A percentile compares a stretch with the other conserved stretches of the same genome.
Evolutionary conservation across 2,329 filamentous ascomycete genomes (phyloP).

Genomic region (Aspergillus ibericus): DNA sequence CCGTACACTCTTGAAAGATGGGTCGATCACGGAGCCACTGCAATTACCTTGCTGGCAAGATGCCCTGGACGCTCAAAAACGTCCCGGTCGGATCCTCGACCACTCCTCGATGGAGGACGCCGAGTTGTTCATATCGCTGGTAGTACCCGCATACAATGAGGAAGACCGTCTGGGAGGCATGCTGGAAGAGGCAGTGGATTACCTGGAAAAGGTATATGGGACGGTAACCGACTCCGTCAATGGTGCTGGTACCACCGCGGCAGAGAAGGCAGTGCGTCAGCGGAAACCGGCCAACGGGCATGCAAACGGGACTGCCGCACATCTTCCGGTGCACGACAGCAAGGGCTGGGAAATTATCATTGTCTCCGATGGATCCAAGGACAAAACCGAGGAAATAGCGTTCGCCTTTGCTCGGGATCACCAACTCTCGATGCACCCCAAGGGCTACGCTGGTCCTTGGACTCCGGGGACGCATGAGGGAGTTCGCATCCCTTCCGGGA

Average conservation of each 20-base stretch:
- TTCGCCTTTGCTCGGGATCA: conserved; percentile 76
- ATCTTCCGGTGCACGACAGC: conserved; percentile 27
- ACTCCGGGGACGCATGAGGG: conserved; percentile 44
- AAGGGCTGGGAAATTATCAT: conserved; percentile 88
- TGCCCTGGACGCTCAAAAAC: conserved; percentile 64
- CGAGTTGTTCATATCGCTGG: conserved; percentile 83
- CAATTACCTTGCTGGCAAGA: conserved; percentile 86
- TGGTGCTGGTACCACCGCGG: conserved; percentile 9
- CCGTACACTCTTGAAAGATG: conserved; percentile 69
- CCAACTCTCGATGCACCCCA: conserved; percentile 52
- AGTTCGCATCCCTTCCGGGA: conserved; percentile 67
- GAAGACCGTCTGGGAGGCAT: conserved; percentile 78
- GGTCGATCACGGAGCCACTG: conserved; percentile 54
- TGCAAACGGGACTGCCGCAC: conserved; percentile 34
- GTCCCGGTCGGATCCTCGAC: conserved; percentile 46
- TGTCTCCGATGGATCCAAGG: conserved; percentile 84
- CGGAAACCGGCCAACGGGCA: conserved; percentile 30
- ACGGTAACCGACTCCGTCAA: conserved; percentile 31
- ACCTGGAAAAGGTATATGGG: conserved; percentile 76
- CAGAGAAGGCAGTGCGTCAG: conserved; percentile 23
- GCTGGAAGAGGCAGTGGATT: conserved; percentile 85
- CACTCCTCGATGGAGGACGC: conserved; percentile 65
- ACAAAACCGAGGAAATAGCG: conserved; percentile 76
- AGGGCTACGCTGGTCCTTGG: conserved; percentile 53
- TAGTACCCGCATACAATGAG: conserved; percentile 96